phyloP scores from a whole-genome alignment of 2,329 filamentous ascomycete species.

The Ceratocystis cubensis region DNA sequence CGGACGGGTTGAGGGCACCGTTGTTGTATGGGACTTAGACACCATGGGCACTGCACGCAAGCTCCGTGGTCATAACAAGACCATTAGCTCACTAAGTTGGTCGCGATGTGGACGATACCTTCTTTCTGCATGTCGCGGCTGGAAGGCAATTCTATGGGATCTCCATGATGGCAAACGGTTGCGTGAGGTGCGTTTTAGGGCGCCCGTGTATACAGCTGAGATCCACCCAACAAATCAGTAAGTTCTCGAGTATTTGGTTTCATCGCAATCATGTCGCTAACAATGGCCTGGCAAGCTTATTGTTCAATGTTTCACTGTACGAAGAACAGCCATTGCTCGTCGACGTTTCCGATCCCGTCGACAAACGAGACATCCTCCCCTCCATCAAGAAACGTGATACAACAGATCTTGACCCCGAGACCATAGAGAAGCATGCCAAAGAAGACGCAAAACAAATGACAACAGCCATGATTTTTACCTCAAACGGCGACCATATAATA shows the following conservation, averaged over 20 bases:
- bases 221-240: constrained; percentile 84
- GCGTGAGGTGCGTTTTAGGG: constrained; percentile 79
- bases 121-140: constrained; percentile 85
- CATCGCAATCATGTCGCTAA: constrained; percentile 22
- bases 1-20: constrained; percentile 83
- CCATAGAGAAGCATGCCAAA: constrained; percentile 71
- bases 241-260: background rate
- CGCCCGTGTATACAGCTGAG: constrained; percentile 91
- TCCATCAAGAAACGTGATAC: constrained; percentile 67
- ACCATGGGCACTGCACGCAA: constrained; percentile 95
- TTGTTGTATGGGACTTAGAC: constrained; percentile 94
- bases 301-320: constrained; percentile 84
- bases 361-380: constrained; percentile 64
- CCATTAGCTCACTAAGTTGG: constrained; percentile 93
- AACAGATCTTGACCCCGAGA: constrained; percentile 54
- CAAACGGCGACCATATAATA: constrained; percentile 74
- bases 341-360: constrained; percentile 57
- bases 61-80: constrained; percentile 80
- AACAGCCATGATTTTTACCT: constrained; percentile 80
- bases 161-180: constrained; percentile 56
- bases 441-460: constrained; percentile 93
- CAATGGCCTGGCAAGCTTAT: constrained; percentile 40
- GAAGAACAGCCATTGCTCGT: constrained; percentile 87
- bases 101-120: constrained; percentile 83
- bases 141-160: constrained; percentile 95